Percentiles rank a stretch among this genome's conserved stretches.
These are phyloP conservation scores for Viola odorata DNA, from an alignment of 345 rosid species.

Conservation along the genomic window DNA sequence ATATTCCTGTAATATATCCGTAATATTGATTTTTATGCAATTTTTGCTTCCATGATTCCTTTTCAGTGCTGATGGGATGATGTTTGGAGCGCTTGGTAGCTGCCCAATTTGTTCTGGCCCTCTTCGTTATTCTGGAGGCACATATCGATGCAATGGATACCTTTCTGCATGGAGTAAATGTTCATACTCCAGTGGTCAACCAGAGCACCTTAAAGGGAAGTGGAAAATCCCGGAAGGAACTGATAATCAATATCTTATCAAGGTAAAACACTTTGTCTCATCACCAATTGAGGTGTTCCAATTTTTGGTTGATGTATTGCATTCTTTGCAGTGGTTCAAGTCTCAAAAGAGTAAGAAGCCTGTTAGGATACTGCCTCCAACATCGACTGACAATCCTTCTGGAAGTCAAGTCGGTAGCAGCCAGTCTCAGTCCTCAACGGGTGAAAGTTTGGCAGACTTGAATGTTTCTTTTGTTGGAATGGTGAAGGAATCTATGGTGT, in stretches of 20 bases:
- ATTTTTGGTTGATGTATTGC: conserved; percentile 15
- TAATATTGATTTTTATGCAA: conserved; percentile 1
- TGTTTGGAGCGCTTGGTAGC: conserved; percentile 73
- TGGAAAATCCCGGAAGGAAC: conserved; percentile 82
- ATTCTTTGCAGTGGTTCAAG: conserved; percentile 74
- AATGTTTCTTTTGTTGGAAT: conserved; percentile 64
- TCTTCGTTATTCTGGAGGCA: conserved; percentile 72
- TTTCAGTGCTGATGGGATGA: conserved; percentile 89
- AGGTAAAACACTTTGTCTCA: conserved; percentile 8
- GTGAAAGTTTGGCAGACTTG: conserved; percentile 65
- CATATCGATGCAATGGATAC: conserved; percentile 67
- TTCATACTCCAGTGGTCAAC: conserved; percentile 64
- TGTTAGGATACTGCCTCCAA: conserved; percentile 47
- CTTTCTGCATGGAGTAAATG: conserved; percentile 93
- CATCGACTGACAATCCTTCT: conserved; percentile 32
- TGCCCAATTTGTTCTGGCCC: conserved; percentile 72
- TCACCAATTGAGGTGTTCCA: conserved; percentile 1
- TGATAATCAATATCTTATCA: conserved; percentile 50
- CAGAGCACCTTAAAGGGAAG: conserved; percentile 61
- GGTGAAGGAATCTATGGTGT: conserved; percentile 55
- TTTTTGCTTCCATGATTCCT: conserved; percentile 16
- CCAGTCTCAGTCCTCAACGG: conserved; percentile 40
- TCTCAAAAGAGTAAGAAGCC: conserved; percentile 71
- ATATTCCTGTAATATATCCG: background rate
- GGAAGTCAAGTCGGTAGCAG: conserved; percentile 39